A percentile compares a stretch with the other conserved stretches of the same genome.
Conservation (phyloP, 1,284 basidiomycete species). For the Tetrapyrgos nigripes region DNA sequence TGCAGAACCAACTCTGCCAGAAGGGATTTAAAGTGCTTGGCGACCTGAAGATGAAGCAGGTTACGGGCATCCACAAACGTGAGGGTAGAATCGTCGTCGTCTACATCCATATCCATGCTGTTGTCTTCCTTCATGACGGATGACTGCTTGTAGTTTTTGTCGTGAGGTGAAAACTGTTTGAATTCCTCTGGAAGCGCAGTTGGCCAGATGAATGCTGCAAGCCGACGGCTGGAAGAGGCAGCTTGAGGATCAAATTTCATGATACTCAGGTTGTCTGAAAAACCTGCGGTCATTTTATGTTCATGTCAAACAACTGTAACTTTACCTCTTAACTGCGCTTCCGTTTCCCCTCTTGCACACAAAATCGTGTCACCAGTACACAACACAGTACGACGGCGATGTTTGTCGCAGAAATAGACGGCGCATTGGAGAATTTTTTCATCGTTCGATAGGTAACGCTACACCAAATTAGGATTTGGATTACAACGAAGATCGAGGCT, state of each 20-base stretch:
- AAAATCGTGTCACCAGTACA: conserved; percentile 74
- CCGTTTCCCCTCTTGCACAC: too few species aligned
- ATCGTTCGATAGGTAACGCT: conserved; percentile 54
- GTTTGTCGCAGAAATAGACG: conserved; percentile 60
- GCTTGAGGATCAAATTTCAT: conserved; percentile 13
- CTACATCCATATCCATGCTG: conserved; percentile 59
- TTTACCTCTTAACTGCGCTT: conserved; percentile 59
- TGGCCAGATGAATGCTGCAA: conserved; percentile 9
- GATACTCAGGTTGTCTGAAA: neutral
- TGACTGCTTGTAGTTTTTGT: conserved; percentile 34
- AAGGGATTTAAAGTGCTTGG: conserved; percentile 69
- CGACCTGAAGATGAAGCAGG: conserved; percentile 69
- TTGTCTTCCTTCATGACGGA: conserved; percentile 23
- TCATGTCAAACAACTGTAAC: neutral
- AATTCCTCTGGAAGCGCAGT: neutral
- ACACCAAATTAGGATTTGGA: conserved; percentile 1
- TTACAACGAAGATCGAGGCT: neutral
- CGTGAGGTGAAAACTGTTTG: neutral
- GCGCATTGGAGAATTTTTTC: conserved; percentile 76
- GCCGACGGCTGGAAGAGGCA: conserved; percentile 18
- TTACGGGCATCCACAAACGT: conserved; percentile 56
- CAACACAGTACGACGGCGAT: conserved; percentile 49
- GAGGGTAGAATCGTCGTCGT: conserved; percentile 50
- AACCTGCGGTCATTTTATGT: neutral
- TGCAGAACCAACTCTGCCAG: conserved; percentile 62